Percentiles rank a stretch among this genome's conserved stretches.
These are phyloP conservation scores for Solanum bulbocastanum DNA, from an alignment of 257 asterid genomes.

Conservation along the genomic window DNA sequence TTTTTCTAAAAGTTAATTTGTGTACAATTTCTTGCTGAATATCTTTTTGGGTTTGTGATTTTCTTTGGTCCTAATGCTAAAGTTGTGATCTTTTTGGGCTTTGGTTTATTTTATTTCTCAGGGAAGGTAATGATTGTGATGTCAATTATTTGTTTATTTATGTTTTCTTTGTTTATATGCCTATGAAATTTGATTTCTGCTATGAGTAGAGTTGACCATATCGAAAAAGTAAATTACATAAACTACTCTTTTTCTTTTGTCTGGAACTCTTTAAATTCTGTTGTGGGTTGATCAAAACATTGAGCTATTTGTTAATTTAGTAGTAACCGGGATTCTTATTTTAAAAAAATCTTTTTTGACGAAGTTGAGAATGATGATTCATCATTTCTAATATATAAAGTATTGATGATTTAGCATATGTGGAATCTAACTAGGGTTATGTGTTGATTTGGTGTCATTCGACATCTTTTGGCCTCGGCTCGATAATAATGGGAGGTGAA, in stretches of 20 bases:
- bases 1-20: not conserved
- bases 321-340: not conserved
- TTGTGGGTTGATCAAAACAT: not conserved
- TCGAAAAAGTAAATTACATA: not conserved
- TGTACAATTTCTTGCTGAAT: not conserved
- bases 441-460: not conserved
- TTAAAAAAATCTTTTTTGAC: not conserved
- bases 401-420: not conserved
- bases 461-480: not conserved
- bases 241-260: not conserved
- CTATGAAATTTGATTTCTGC: not conserved
- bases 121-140: not conserved
- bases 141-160: not conserved
- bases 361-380: not conserved
- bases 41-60: not conserved
- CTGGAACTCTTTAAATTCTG: not conserved
- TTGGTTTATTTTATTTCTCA: not conserved
- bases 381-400: no score
- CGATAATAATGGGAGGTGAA: not conserved
- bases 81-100: not conserved
- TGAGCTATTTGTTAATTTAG: not conserved
- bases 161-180: not conserved
- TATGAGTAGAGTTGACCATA: not conserved
- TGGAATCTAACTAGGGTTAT: not conserved
- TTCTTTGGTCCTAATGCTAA: not conserved